A percentile compares a stretch with the other conserved stretches of the same genome.
These are phyloP conservation scores for Suzukiozyma palmioleophila DNA, from an alignment of 1,139 yeast species.

Conservation along the genomic window DNA sequence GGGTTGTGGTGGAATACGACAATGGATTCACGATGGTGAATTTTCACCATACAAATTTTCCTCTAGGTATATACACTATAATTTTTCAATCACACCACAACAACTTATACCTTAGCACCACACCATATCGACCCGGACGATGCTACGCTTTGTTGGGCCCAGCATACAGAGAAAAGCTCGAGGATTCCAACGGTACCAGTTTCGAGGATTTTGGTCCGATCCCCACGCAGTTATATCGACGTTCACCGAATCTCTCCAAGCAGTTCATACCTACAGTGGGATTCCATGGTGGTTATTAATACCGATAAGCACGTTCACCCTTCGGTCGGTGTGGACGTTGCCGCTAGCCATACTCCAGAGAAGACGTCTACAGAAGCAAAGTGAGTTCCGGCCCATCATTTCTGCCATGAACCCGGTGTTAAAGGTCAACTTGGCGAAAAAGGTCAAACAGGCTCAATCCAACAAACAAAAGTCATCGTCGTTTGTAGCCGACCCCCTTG, in stretches of 20 bases:
- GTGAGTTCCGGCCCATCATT: conserved; percentile 61
- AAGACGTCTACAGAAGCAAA: conserved; percentile 64
- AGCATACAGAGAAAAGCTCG: neutral
- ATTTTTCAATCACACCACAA: neutral
- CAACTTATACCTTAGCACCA: neutral
- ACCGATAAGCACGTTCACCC: conserved; percentile 64
- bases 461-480: conserved; percentile 8
- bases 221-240: conserved; percentile 20
- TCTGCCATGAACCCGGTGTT: conserved; percentile 74
- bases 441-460: conserved; percentile 36
- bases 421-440: conserved; percentile 64
- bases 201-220: conserved; percentile 10
- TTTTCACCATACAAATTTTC: too few species aligned
- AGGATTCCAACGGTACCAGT: conserved; percentile 1
- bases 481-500: conserved; percentile 25
- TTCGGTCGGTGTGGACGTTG: conserved; percentile 64
- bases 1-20: conserved; percentile 1
- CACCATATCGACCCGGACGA: neutral
- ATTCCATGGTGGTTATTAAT: conserved; percentile 83
- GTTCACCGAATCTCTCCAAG: conserved; percentile 41
- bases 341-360: conserved; percentile 78
- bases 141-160: neutral
- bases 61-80: too few species aligned
- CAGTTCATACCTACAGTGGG: conserved; percentile 51
- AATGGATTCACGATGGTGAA: neutral